Conservation (phyloP, 2,329 filamentous ascomycete species). For the Nothopassalora personata region DNA sequence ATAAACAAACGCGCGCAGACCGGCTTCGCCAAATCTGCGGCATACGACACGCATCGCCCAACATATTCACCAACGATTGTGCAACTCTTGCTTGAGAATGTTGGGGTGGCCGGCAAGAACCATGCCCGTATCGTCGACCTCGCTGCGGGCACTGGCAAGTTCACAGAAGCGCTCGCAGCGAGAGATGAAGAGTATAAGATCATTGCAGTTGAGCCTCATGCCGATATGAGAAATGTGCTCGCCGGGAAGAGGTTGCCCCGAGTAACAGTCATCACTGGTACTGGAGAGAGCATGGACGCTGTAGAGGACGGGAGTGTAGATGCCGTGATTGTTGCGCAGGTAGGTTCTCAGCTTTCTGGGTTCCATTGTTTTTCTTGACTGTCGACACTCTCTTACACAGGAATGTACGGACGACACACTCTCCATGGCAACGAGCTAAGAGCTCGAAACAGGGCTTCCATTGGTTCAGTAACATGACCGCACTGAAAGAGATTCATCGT, state of each 20-base stretch:
- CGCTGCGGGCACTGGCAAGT: conserved; percentile 65
- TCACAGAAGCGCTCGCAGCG: conserved; percentile 58
- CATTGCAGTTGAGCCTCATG: conserved; percentile 59
- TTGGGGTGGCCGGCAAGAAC: conserved; percentile 45
- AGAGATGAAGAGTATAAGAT: conserved; percentile 57
- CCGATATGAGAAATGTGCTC: conserved; percentile 60
- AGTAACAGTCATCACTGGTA: conserved; percentile 54
- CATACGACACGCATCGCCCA: conserved; percentile 64
- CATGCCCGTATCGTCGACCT: conserved; percentile 55
- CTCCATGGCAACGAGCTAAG: conserved; percentile 10
- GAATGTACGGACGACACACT: not conserved
- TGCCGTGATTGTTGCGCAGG: conserved; percentile 63
- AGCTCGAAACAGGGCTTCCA: conserved; percentile 35
- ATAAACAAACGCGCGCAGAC: conserved; percentile 32
- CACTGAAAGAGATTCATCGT: conserved; percentile 62
- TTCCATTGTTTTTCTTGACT: conserved; percentile 2
- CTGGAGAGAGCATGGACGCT: conserved; percentile 52
- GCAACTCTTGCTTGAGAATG: conserved; percentile 50
- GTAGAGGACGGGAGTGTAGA: conserved; percentile 57
- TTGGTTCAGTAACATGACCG: conserved; percentile 61
- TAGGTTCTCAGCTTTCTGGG: conserved; percentile 34
- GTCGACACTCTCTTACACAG: not conserved
- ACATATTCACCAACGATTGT: conserved; percentile 59
- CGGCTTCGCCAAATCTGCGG: conserved; percentile 59
- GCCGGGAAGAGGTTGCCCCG: conserved; percentile 52